These are phyloP conservation scores for Albatrellus ellisii DNA, from an alignment of 768 basidiomycete genomes.

Conservation along the genomic window DNA sequence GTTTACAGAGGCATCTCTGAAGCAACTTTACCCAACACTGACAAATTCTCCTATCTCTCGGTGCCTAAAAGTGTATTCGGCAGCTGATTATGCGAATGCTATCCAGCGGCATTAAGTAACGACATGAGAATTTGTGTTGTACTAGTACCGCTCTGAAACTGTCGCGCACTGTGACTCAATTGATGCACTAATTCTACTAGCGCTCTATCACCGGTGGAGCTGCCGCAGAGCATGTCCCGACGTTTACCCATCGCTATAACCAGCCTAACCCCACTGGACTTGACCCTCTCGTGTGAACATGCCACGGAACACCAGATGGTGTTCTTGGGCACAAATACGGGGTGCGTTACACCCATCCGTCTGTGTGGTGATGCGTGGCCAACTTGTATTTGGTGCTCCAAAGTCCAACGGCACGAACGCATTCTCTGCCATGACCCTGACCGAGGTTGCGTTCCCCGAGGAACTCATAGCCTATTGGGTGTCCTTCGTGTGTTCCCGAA, in stretches of 20 bases:
- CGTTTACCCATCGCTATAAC: slow-evolving; percentile 50
- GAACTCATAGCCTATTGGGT: slow-evolving; percentile 58
- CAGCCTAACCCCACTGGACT: slow-evolving; percentile 34
- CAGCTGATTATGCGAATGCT: slow-evolving; percentile 28
- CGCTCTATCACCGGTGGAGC: slow-evolving; percentile 32
- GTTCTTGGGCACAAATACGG: slow-evolving; percentile 47
- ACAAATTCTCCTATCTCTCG: slow-evolving; percentile 25
- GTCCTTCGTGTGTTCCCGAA: slow-evolving; percentile 43
- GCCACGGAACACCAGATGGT: slow-evolving; percentile 60
- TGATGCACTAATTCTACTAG: slow-evolving; percentile 15
- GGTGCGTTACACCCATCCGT: slow-evolving; percentile 23
- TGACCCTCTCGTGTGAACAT: slow-evolving; percentile 21
- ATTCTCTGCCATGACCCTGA: slow-evolving; percentile 31
- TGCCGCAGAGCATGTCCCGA: slow-evolving; percentile 20
- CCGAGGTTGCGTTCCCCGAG: slow-evolving; percentile 36
- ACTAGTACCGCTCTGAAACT: background rate
- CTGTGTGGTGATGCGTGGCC: background rate
- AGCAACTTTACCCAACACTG: slow-evolving; percentile 32
- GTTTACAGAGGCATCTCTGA: slow-evolving; percentile 28
- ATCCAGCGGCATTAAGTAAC: slow-evolving; percentile 30
- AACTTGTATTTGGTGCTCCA: background rate
- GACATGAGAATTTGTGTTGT: slow-evolving; percentile 36
- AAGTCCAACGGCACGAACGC: slow-evolving; percentile 37
- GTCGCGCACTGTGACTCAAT: background rate
- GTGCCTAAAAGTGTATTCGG: slow-evolving; percentile 29